A percentile compares a stretch with the other conserved stretches of the same genome.
Evolutionary conservation across 2,329 filamentous ascomycete species (phyloP).

Genomic region (Penicillium digitatum): DNA sequence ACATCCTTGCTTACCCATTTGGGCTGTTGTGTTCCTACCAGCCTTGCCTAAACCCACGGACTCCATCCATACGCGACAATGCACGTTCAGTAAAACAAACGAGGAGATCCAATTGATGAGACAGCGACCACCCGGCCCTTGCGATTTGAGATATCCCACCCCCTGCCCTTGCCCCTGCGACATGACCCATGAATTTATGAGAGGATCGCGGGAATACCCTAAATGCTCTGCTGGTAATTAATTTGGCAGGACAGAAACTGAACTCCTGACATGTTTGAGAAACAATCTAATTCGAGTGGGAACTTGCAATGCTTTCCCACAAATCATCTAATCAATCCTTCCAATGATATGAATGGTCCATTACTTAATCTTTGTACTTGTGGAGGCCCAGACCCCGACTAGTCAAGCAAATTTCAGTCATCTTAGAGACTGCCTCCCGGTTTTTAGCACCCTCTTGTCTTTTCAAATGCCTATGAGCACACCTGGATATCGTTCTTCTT

Average conservation of each 20-base stretch:
- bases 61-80: conserved; percentile 14
- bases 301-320: not conserved
- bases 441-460: not conserved
- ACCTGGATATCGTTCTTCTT: not conserved
- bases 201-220: conserved; percentile 5
- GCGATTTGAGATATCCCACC: conserved; percentile 9
- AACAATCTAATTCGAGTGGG: not conserved
- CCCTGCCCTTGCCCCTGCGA: not conserved
- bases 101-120: not conserved
- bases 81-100: not conserved
- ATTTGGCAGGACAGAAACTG: not conserved
- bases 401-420: not conserved
- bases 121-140: conserved; percentile 9
- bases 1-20: not conserved
- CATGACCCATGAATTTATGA: not conserved
- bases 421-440: not conserved
- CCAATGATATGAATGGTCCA: not conserved
- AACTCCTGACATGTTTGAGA: not conserved
- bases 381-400: not conserved
- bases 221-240: conserved; percentile 16
- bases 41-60: not conserved
- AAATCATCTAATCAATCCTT: not conserved
- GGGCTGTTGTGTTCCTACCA: not conserved
- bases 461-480: not conserved
- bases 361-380: not conserved